Evolutionary conservation across 2,329 filamentous ascomycete species (phyloP), one percentile per base, ranked within the genome.

Genomic region (Diatrype stigma): DNA sequence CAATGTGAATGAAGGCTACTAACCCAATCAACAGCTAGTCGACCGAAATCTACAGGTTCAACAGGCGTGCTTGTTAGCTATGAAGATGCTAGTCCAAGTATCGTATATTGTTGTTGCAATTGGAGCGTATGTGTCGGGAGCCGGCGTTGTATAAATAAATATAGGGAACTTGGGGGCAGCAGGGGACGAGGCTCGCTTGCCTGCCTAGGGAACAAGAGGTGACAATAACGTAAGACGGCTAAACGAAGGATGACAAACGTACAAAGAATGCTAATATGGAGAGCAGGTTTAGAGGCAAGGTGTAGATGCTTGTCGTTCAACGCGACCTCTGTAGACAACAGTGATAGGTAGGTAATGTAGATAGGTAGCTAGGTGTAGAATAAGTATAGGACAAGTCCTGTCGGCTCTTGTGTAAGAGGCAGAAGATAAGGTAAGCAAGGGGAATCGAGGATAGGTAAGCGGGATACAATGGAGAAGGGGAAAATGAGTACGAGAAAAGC

Each of bases 361-460:
- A 26, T 46, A 46, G 48, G 45, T 47, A 45, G 28, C 28, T 49
- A 51, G 44, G 40, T 46, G 28, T 35, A 23, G n/a, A n/a, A n/a
- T n/a, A n/a, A n/a, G n/a, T n/a, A n/a, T n/a, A n/a, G n/a, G n/a
- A n/a, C n/a, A n/a, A n/a, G n/a, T n/a, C n/a, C n/a, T n/a, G n/a
- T n/a, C n/a, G n/a, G n/a, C n/a, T n/a, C 30, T 23, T 42, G 22
- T 48, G 30, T 34, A 37, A 30, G 30, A 21, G 10, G 22, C 30
- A 34, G 37, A 48, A 22, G 23, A 11, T 6, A 7, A 34, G 30
- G 14, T 34, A 34, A 14, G 30, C 30, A 14, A n/a, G n/a, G n/a
- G n/a, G n/a, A n/a, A n/a, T n/a, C n/a, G n/a, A n/a, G n/a, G 34
- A 17, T 17, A 37, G 34, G 34, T 37, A 10, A 37, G 34, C 16